phyloP scores from a whole-genome alignment of 306 rosid genomes.

The Sophora flavescens region DNA sequence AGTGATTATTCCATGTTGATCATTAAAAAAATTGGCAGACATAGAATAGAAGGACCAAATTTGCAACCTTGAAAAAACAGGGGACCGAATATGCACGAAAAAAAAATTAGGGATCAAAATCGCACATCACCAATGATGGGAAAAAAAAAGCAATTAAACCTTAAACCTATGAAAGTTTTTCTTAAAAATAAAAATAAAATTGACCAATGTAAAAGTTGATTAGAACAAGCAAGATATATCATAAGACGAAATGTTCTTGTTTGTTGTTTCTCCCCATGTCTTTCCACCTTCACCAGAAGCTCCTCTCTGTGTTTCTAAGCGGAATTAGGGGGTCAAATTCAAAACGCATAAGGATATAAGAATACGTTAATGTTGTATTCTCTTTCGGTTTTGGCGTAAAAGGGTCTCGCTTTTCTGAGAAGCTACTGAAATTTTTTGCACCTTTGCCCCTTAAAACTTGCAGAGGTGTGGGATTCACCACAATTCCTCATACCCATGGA shows the following conservation, averaged over 20 bases:
- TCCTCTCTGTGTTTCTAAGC: slow-evolving; percentile 38
- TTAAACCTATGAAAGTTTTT: no score
- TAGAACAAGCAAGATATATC: slow-evolving; percentile 50
- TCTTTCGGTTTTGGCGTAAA: slow-evolving; percentile 45
- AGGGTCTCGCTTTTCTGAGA: slow-evolving; percentile 53
- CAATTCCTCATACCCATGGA: slow-evolving; percentile 68
- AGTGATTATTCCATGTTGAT: no score
- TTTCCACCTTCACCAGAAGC: slow-evolving; percentile 49
- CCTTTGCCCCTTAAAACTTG: slow-evolving; percentile 45
- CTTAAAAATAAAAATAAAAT: no score
- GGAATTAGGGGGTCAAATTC: slow-evolving; percentile 46
- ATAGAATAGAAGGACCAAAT: no score
- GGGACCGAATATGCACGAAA: no score
- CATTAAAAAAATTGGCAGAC: no score
- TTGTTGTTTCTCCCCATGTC: slow-evolving; percentile 32
- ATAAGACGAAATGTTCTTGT: slow-evolving; percentile 22
- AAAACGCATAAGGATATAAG: slow-evolving; percentile 33
- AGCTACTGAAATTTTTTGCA: slow-evolving; percentile 40
- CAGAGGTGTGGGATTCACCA: slow-evolving; percentile 31
- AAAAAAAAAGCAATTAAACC: no score
- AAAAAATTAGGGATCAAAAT: no score
- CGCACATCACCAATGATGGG: no score
- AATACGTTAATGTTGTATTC: slow-evolving; percentile 26
- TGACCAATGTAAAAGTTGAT: slow-evolving; percentile 44
- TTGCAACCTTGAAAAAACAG: no score